Conservation (phyloP, 1,284 basidiomycete genomes). For the Ceratobasidium sp. region DNA sequence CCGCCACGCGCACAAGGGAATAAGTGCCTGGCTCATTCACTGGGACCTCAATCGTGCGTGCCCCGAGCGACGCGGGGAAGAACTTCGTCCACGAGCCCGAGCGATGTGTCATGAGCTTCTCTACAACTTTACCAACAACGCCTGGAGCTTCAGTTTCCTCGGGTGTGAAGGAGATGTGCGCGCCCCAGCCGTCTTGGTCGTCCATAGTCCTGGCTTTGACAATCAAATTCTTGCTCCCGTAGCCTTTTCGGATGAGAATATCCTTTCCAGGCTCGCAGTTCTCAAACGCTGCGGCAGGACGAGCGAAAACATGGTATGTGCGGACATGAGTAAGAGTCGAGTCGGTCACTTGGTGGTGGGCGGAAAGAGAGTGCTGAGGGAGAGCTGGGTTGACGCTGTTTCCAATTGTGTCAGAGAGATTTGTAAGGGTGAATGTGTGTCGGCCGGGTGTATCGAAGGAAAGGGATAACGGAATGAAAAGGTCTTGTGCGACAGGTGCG, state of each 20-base stretch:
- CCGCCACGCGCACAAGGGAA: slow-evolving; percentile 72
- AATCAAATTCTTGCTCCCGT: slow-evolving; percentile 55
- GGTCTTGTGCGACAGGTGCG: slow-evolving; percentile 58
- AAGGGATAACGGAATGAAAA: slow-evolving; percentile 72
- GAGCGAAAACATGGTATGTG: slow-evolving; percentile 75
- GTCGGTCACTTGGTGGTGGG: slow-evolving; percentile 54
- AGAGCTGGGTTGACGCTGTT: slow-evolving; percentile 64
- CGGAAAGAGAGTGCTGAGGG: slow-evolving; percentile 49
- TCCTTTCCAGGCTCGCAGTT: slow-evolving; percentile 76
- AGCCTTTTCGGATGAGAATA: slow-evolving; percentile 74
- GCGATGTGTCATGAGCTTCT: slow-evolving; percentile 44
- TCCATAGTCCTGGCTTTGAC: slow-evolving; percentile 17
- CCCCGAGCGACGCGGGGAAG: slow-evolving; percentile 59
- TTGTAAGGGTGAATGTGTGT: slow-evolving; percentile 73
- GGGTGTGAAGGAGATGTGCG: slow-evolving; percentile 11
- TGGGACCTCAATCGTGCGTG: slow-evolving; percentile 60
- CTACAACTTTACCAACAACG: slow-evolving; percentile 47
- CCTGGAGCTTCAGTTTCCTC: slow-evolving; percentile 30
- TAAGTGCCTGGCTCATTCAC: slow-evolving; percentile 81
- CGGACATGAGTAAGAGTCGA: slow-evolving; percentile 53
- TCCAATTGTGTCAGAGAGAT: slow-evolving; percentile 74
- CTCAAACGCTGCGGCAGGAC: slow-evolving; percentile 76
- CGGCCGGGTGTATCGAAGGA: slow-evolving; percentile 66
- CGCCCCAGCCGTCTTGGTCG: slow-evolving; percentile 31
- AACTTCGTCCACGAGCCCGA: slow-evolving; percentile 61